Base-by-base conservation (phyloP, 257 asterid species). In the Solanum medicagineum region DNA sequence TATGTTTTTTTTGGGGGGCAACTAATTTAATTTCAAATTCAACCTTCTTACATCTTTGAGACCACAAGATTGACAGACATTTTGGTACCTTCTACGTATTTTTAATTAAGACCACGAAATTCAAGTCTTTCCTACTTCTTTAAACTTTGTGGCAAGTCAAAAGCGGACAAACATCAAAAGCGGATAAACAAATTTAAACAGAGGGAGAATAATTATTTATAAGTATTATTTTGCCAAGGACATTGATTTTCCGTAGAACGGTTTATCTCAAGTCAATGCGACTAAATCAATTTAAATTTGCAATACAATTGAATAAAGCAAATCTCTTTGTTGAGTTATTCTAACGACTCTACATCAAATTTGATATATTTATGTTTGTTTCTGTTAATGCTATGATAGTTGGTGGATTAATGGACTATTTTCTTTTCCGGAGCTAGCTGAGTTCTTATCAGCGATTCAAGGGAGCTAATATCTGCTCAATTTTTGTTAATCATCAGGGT, bases 401-500 rank as follows among this genome's bases (percentile, higher is more conserved):
- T 51, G 62, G 62, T 51, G 62, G 62, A 24, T 8, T 16, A 79
- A 10, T 53, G 29, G 10, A 26, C 12, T 53, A 10, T 29, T 53
- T 29, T 53, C 7, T 17, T 26, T 53, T 29, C 2, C 13, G 83
- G 47, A 10, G 11, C 29, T 79, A 36, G 29, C 17, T 5, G 24
- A 53, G 49, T 79, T 29, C 3, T 29, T 53, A 53, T 53, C 14
- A 16, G 10, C 26, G 29, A 26, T 29, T 16, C 26, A 16, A 15
- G 62, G 15, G 49, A 79, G 68, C 10, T 68, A 55, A 49, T 65
- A 9, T 59, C 51, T 87, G 59, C 47, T 82, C n/a, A 4, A 36
- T 32, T 59, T 19, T 14, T 84, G 77, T 53, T 71, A 71, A 60
- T 82, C 87, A 65, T 82, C 88, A 94, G 97, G 98, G 98, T 88